Evolutionary conservation across 495 filamentous ascomycete species (phyloP), one percentile per base, ranked within the genome.

Genomic region (Penicillium argentinense): DNA sequence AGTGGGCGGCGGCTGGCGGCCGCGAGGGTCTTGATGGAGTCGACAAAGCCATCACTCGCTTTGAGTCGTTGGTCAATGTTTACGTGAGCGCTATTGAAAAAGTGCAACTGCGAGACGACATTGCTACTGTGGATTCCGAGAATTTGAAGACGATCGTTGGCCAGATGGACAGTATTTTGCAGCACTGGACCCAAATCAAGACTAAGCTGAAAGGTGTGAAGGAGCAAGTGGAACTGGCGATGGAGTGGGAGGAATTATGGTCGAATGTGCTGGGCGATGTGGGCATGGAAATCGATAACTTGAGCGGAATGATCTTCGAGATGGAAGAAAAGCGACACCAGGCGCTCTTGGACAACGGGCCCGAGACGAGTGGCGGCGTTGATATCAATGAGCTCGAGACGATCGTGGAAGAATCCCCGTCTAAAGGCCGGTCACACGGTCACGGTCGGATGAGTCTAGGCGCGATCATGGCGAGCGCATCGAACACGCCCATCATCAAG

Each of bases 221-320:
- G 59, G 80, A 80, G 28, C 91, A 96, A 52, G 92, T 97, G 5
- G 93, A 97, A 66, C 77, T 96, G 39, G 93, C 93, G 6, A 91
- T 97, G 89, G 93, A 98, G 55, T 98, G 92, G 92, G 91, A 96
- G 63, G 93, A 97, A 69, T 75, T 98, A 16, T 97, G 92, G 91
- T 88, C 87, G 53, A 88, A 77, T 59, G 90, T 97, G 14, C 72
- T 98, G 13, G 91, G 92, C 26, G 92, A 97, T 67, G 96, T 98
- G 33, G 87, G 88, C 27, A 79, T 85, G 42, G 93, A 98, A 66
- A 80, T 96, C 64, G 89, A 95, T 47, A 85, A 85, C 7, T 79
- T 97, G 9, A 80, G 82, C 61, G 77, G 83, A 24, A 70, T 95
- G 29, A 86, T 97, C 25, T 97, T 96, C 55, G 91, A 97, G 62